Percentiles rank a stretch among this genome's conserved stretches.
Conservation (phyloP, 2,329 filamentous ascomycete species). For the Gaeumannomyces sp. region DNA sequence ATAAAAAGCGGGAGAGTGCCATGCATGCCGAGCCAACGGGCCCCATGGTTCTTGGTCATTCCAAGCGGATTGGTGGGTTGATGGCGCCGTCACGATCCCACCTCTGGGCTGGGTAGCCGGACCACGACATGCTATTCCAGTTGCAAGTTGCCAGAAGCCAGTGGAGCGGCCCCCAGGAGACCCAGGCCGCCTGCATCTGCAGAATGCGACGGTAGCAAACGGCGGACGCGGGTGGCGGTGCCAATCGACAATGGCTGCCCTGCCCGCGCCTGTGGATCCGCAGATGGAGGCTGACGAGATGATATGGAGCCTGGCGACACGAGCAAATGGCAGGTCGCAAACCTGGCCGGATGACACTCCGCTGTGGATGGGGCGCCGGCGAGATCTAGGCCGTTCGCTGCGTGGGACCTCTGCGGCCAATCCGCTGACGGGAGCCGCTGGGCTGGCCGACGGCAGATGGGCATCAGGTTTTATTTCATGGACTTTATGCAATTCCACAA, state of each 20-base stretch:
- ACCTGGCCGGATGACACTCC: not conserved
- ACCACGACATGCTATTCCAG: not conserved
- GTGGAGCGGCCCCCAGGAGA: no score
- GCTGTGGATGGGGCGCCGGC: not conserved
- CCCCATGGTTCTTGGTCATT: not conserved
- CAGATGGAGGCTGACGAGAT: not conserved
- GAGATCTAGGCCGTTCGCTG: not conserved
- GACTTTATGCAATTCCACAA: not conserved
- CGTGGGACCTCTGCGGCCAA: not conserved
- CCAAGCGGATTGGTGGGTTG: not conserved
- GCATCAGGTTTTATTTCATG: not conserved
- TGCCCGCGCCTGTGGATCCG: not conserved
- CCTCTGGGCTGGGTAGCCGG: not conserved
- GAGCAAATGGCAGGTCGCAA: not conserved
- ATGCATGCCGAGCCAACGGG: not conserved
- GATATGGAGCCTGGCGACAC: not conserved
- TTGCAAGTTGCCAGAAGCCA: no score
- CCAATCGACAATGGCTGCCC: not conserved
- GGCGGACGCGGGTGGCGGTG: no score
- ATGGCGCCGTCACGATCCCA: not conserved
- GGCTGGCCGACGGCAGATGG: not conserved
- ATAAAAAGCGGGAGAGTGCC: not conserved
- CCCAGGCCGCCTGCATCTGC: not conserved
- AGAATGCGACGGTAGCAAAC: not conserved
- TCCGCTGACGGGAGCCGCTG: no score